Percentiles rank a stretch among this genome's conserved stretches.
phyloP scores from a whole-genome alignment of 1,284 basidiomycete species.

The Cerioporus squamosus region DNA sequence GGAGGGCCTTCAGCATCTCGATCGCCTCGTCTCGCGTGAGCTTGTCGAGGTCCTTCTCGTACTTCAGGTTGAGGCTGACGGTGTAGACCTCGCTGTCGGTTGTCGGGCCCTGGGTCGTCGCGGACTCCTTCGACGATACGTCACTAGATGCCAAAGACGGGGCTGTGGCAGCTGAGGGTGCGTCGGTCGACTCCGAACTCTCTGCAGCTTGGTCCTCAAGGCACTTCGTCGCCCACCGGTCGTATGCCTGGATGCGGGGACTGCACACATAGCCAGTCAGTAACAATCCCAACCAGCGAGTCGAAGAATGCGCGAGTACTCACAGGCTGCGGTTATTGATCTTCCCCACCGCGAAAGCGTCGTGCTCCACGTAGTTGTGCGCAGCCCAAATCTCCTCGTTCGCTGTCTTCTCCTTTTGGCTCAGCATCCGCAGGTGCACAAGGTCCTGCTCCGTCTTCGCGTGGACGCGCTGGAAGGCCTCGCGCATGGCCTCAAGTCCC shows the following conservation, averaged over 20 bases:
- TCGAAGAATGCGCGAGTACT: neutral
- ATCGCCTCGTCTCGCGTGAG: slow-evolving; percentile 25
- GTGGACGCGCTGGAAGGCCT: slow-evolving; percentile 3
- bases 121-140: neutral
- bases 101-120: neutral
- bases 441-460: slow-evolving; percentile 3
- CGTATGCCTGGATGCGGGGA: neutral
- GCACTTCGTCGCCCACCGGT: slow-evolving; percentile 6
- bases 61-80: slow-evolving; percentile 8
- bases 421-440: slow-evolving; percentile 5
- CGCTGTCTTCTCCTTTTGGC: neutral
- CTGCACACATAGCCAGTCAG: neutral
- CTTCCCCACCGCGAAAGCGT: neutral
- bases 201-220: neutral
- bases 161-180: too few species aligned
- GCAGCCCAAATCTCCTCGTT: slow-evolving; percentile 7
- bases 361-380: neutral
- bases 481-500: slow-evolving; percentile 9
- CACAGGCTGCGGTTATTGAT: neutral
- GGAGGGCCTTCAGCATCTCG: slow-evolving; percentile 19
- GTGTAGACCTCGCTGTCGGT: slow-evolving; percentile 15
- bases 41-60: slow-evolving; percentile 20
- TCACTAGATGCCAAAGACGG: too few species aligned
- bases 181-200: too few species aligned
- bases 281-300: too few species aligned